phyloP scores from a whole-genome alignment of 257 asterid genomes.

The Nicotiana sylvestris region DNA sequence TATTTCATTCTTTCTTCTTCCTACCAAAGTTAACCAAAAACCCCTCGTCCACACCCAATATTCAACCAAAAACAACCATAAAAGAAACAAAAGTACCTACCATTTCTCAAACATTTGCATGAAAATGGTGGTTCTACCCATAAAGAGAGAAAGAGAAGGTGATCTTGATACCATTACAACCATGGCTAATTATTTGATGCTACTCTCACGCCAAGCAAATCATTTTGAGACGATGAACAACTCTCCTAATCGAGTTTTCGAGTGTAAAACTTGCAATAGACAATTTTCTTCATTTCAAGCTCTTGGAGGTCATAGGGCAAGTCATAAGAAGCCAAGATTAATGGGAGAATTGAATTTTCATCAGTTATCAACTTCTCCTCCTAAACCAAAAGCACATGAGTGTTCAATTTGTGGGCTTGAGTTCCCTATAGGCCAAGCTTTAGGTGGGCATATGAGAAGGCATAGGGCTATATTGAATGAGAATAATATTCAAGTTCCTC shows the following conservation, averaged over 20 bases:
- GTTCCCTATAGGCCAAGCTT: conserved; percentile 61
- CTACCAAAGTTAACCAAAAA: neutral
- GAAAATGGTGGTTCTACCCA: conserved; percentile 15
- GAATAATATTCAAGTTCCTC: conserved; percentile 16
- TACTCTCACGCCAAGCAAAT: conserved; percentile 27
- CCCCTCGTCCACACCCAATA: neutral
- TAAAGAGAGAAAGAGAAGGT: conserved; percentile 34
- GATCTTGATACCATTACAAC: conserved; percentile 18
- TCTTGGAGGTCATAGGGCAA: conserved; percentile 78
- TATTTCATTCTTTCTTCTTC: neutral
- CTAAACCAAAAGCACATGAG: conserved; percentile 55
- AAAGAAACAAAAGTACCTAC: neutral
- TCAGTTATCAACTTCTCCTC: conserved; percentile 25
- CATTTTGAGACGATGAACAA: neutral
- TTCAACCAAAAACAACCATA: neutral
- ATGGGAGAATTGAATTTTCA: conserved; percentile 18
- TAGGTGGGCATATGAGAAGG: conserved; percentile 72
- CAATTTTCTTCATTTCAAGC: conserved; percentile 73
- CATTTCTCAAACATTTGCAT: neutral
- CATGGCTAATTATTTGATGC: conserved; percentile 44
- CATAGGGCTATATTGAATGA: conserved; percentile 35
- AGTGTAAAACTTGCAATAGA: conserved; percentile 62
- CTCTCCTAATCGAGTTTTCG: conserved; percentile 32
- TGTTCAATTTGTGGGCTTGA: conserved; percentile 60
- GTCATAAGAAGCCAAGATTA: conserved; percentile 60